phyloP scores from a whole-genome alignment of 495 filamentous ascomycete species.

The Penicillium pulvis region DNA sequence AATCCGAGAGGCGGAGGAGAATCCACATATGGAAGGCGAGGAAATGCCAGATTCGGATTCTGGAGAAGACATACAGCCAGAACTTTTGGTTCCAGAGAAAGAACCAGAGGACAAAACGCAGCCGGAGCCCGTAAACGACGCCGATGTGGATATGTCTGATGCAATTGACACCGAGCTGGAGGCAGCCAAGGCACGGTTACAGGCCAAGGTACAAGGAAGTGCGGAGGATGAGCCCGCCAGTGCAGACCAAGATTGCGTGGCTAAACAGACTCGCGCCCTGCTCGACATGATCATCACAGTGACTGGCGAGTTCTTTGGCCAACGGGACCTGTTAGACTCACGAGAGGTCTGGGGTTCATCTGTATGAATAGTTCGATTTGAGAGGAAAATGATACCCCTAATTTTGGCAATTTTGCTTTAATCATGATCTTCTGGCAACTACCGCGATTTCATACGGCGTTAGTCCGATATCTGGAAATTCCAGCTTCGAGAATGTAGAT shows the following conservation, averaged over 20 bases:
- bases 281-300: slow-evolving; percentile 93
- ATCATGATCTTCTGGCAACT: slow-evolving; percentile 21
- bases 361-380: neutral
- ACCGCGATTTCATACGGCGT: slow-evolving; percentile 36
- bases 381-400: slow-evolving; percentile 22
- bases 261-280: slow-evolving; percentile 47
- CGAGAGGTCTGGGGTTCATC: slow-evolving; percentile 52
- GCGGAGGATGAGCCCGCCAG: slow-evolving; percentile 13
- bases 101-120: slow-evolving; percentile 21
- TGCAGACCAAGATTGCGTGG: neutral
- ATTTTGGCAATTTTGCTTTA: slow-evolving; percentile 2
- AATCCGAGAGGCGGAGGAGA: slow-evolving; percentile 43
- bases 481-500: slow-evolving; percentile 26
- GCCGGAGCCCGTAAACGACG: slow-evolving; percentile 2
- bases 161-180: slow-evolving; percentile 46
- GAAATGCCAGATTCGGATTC: slow-evolving; percentile 31
- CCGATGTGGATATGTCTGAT: slow-evolving; percentile 26
- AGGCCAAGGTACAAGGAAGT: slow-evolving; percentile 44
- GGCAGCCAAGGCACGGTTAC: slow-evolving; percentile 60
- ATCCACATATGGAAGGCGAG: slow-evolving; percentile 22
- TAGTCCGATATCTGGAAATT: slow-evolving; percentile 31
- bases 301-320: slow-evolving; percentile 87
- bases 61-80: slow-evolving; percentile 15
- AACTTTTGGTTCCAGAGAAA: slow-evolving; percentile 3
- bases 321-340: slow-evolving; percentile 79